Base-by-base conservation (phyloP, 345 rosid genomes). In the Balakata baccata region DNA sequence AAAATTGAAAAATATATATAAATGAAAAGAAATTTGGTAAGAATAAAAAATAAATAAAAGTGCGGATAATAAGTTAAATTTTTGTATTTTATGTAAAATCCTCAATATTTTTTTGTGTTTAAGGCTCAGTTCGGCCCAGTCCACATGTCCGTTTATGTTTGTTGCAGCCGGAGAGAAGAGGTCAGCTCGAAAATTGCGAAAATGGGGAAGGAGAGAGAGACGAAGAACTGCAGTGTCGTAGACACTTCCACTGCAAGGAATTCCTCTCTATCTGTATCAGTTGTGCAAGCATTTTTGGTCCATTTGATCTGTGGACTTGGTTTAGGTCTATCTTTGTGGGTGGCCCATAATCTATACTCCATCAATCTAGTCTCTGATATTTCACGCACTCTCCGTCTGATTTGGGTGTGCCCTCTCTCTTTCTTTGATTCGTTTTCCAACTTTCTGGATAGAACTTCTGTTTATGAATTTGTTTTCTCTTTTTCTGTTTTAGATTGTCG, bases 341-440 rank as follows among this genome's bases (percentile, higher is more conserved):
- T 85, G 53, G 82, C 84, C 29, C 82, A 82, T 65, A 69, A 72
- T 68, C 76, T 77, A 49, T 85, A 77, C 75, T 85, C 82, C 67
- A 75, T 82, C 78, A 78, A 81, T 81, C 91, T 90, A 63, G 73
- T 90, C 72, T 88, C 94, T 57, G 77, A 89, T 79, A 86, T 96
- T 66, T 56, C 81, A 50, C 79, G 22, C 53, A 89, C 96, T 60
- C 89, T 92, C 64, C 79, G 79, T 74, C 74, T 87, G 54, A 77
- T 90, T 71, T 94, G 87, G 88, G 96, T 87, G 85, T 65, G 38
- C 60, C 39, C 59, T 5, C 38, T 65, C 3, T 54, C 11, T 43
- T 63, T 65, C 29, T 7, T 4, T 16, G 6, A 13, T 47, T 51
- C 1, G 62, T 9, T 4, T 39, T 18, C 14, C 37, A 46, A 2